Percentiles rank a stretch among this genome's conserved stretches.
These are phyloP conservation scores for Geosmithia putterillii DNA, from an alignment of 2,329 filamentous ascomycete species.

Conservation along the genomic window DNA sequence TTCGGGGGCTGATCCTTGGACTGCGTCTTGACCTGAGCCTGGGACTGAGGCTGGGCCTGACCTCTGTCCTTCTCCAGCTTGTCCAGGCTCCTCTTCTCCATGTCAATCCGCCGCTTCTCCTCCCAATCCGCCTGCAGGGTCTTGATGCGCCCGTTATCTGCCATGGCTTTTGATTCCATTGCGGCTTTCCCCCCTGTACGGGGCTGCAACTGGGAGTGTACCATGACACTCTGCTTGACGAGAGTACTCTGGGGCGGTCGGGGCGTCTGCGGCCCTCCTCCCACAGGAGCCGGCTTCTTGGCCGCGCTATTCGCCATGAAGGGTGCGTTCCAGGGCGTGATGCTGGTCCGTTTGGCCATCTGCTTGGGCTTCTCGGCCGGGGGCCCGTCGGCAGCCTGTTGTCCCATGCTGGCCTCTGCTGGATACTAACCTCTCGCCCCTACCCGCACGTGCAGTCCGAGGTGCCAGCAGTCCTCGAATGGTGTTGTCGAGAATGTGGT, in stretches of 20 bases:
- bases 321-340: constrained; percentile 1
- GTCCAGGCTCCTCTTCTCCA: not conserved
- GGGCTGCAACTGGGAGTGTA: no score
- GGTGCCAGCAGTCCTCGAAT: no score
- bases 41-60: not conserved
- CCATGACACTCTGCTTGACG: not conserved
- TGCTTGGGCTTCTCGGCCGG: not conserved
- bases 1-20: not conserved
- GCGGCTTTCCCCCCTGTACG: no score
- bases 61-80: not conserved
- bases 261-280: not conserved
- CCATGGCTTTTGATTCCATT: not conserved
- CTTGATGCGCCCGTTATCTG: constrained; percentile 7
- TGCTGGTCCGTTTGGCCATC: constrained; percentile 4
- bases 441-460: no score
- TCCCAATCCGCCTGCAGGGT: constrained; percentile 18
- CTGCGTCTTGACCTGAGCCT: not conserved
- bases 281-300: not conserved
- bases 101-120: not conserved
- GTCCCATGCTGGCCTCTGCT: no score
- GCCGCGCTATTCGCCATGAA: not conserved
- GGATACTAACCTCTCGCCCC: no score
- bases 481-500: no score
- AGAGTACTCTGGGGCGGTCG: not conserved
- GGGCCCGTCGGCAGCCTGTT: no score